A percentile compares a stretch with the other conserved stretches of the same genome.
These are phyloP conservation scores for Batkoa obscura DNA, from an alignment of 371 early-diverging fungal genomes.

Conservation along the genomic window DNA sequence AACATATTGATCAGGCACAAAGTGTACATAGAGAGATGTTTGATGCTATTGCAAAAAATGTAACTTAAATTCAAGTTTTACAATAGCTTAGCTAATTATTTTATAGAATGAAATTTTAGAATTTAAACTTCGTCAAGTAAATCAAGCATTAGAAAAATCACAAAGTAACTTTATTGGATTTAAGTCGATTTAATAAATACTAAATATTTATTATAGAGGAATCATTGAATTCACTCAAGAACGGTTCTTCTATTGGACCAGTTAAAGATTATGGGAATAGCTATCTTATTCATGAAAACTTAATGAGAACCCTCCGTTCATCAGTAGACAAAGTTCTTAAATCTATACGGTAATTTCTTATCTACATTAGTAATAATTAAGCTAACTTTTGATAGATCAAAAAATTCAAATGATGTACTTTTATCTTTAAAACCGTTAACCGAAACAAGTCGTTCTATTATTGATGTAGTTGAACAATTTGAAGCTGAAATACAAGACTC, in stretches of 20 bases:
- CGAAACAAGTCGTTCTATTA: not conserved
- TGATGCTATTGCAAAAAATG: not conserved
- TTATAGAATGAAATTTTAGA: conserved; percentile 6
- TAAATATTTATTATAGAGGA: conserved; percentile 1
- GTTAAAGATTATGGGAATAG: not conserved
- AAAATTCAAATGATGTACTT: not conserved
- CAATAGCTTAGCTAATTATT: too few species aligned
- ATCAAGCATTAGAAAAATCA: conserved; percentile 1
- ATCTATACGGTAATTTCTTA: not conserved
- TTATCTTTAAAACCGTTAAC: not conserved
- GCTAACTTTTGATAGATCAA: not conserved
- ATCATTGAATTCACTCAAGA: not conserved
- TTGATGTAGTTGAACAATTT: not conserved
- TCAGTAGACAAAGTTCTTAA: not conserved
- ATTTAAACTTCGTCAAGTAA: not conserved
- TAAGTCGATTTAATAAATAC: not conserved
- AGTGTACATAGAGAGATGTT: not conserved
- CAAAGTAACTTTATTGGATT: not conserved
- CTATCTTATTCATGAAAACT: not conserved
- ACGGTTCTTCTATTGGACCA: not conserved
- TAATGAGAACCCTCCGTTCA: not conserved
- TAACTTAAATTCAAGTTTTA: not conserved
- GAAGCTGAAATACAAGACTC: not conserved
- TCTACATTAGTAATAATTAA: not conserved
- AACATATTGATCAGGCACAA: not conserved